Evolutionary conservation across 352 stramenopile species (phyloP), one percentile per base, ranked within the genome.

Genomic region (Hyaloperonospora brassicae): DNA sequence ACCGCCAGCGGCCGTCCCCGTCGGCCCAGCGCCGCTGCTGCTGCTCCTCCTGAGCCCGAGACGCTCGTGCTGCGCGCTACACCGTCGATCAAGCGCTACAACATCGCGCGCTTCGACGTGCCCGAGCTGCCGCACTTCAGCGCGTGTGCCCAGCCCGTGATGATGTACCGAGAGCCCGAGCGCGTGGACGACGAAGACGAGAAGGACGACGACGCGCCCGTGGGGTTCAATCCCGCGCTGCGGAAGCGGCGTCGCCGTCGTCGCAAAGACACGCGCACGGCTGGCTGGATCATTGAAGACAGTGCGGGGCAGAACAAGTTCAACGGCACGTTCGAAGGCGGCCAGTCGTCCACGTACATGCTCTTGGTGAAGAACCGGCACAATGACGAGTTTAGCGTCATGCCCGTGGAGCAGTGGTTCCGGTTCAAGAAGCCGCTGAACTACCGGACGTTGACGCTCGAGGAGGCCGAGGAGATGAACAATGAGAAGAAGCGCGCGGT

Each of bases 401-500:
- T 93, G 52, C 79, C 83, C 9, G 75, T 93, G 49, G 83, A 93
- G 62, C 80, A 93, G 52, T 93, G 83, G 83, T 93, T 93, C 61
- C 80, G 83, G 42, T 93, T 93, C 64, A 93, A 93, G 68, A 93
- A 93, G 65, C 83, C 83, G 23, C 61, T 93, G 0, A 84, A 66
- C 62, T 93, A 91, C 69, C 80, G 79, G 49, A 90, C 83, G 51
- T 66, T 93, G 11, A 91, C 80, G 59, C 75, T 91, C 6, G 80
- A 91, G 35, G 83, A 93, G 66, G 83, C 83, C 14, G 80, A 91
- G 54, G 79, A 90, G 34, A 72, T 93, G 52, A 91, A 90, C 68
- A 91, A 91, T 41, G 80, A 93, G 67, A 93, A 93, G 73, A 91
- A 93, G 59, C 83, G 81, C 48, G 83, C 83, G 0, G 83, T 91